phyloP scores from a whole-genome alignment of 176 grass and related monocot species.

The Musa beccarii region DNA sequence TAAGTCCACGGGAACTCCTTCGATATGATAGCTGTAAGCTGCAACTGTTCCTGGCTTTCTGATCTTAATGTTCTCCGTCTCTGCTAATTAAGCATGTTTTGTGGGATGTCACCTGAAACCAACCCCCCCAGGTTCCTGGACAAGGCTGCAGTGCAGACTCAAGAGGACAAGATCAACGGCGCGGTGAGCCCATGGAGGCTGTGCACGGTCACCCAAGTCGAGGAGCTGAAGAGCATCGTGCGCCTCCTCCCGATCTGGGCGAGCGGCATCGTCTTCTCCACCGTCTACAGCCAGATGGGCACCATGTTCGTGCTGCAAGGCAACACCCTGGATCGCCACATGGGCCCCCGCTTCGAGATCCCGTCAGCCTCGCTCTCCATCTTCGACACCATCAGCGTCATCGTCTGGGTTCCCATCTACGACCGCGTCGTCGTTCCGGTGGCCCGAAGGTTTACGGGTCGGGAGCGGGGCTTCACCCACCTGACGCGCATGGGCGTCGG shows the following conservation, averaged over 20 bases:
- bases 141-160: constrained; percentile 12
- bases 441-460: constrained; percentile 6
- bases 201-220: constrained; percentile 13
- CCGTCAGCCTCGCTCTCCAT: constrained; percentile 14
- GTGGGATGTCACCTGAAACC: background rate
- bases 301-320: constrained; percentile 21
- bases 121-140: background rate
- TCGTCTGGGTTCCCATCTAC: constrained; percentile 13
- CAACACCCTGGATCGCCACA: constrained; percentile 10
- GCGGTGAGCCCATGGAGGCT: background rate
- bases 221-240: constrained; percentile 14
- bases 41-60: too few relatives aligned
- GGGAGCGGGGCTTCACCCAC: constrained; percentile 12
- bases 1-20: background rate
- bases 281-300: constrained; percentile 19
- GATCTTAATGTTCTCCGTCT: background rate
- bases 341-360: constrained; percentile 1
- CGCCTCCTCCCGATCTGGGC: constrained; percentile 10
- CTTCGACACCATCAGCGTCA: constrained; percentile 20
- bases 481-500: constrained; percentile 16
- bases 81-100: too few relatives aligned
- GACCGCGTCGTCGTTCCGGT: constrained; percentile 13
- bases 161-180: background rate
- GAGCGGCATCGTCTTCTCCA: constrained; percentile 9
- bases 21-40: too few relatives aligned